Evolutionary conservation across 1,284 basidiomycete species (phyloP), one percentile per base, ranked within the genome.

Genomic region (Mycosarcoma maydis): DNA sequence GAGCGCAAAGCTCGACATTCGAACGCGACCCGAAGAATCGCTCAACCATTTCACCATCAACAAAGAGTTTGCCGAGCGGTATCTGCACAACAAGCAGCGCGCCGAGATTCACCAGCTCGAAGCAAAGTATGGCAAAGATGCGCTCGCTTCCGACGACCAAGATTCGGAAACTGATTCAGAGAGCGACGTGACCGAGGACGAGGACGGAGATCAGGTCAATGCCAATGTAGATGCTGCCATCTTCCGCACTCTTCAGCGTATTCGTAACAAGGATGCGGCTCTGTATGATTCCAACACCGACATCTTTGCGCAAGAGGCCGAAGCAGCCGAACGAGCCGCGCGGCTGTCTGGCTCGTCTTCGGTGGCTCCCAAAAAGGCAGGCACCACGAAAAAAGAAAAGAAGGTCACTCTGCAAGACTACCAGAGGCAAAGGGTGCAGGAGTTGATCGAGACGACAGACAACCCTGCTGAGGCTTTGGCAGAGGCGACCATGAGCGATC

Each of bases 171-270:
- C 61, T 7, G 72, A 78, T 24, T 58, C 54, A 11, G 71, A 73
- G 33, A 80, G 82, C 36, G 90, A 89, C 43, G 91, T 92, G 77
- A 88, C 88, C 2, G 94, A 98, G 79, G 95, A 98, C 79, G 92
- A 95, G 79, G 91, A 96, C 60, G 96, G 94, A 13, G 92, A 93
- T 72, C 92, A 98, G 82, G 87, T 98, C 52, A 98, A 94, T 0
- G 93, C 94, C 2, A 90, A 91, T 0, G 87, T 98, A 41, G 95
- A 98, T 80, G 96, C 90, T 39, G 96, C 96, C 17, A 96, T 98
- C 75, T 85, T 98, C 37, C 87, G 92, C 44, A 98, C 94, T 0
- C 85, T 98, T 8, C 90, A 90, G 1, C 87, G 90, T 73, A 98
- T 98, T 61, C 88, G 88, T 77, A 86, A 87, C 54, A 90, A 88